Percentiles rank a stretch among this genome's conserved stretches.
phyloP scores from a whole-genome alignment of 306 rosid species.

The Aeschynomene evenia region DNA sequence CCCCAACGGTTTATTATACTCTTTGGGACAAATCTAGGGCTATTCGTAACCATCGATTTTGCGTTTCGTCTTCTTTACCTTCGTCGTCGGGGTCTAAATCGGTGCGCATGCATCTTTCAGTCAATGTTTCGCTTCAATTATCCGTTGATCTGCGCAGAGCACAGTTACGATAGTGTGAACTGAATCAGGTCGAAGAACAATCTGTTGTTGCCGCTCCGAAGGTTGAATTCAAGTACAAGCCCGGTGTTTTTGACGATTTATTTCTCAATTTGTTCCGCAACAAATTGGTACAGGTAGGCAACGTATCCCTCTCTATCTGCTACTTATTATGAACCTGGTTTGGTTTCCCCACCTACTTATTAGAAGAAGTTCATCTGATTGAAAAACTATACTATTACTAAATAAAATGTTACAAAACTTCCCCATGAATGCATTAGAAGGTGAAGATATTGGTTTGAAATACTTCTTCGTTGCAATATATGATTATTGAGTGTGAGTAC shows the following conservation, averaged over 20 bases:
- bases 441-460: neutral
- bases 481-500: constrained; percentile 7
- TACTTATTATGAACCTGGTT: neutral
- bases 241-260: constrained; percentile 60
- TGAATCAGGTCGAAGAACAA: constrained; percentile 42
- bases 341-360: too few species aligned
- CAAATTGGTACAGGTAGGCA: constrained; percentile 71
- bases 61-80: constrained; percentile 40
- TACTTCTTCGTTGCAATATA: neutral
- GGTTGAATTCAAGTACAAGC: constrained; percentile 54
- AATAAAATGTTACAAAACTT: too few species aligned
- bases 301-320: neutral
- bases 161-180: neutral
- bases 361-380: too few species aligned
- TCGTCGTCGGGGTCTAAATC: constrained; percentile 38
- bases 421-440: neutral
- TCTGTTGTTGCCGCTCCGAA: constrained; percentile 33
- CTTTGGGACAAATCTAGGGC: constrained; percentile 5
- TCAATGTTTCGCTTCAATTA: neutral
- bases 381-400: neutral
- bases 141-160: neutral
- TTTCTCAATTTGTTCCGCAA: constrained; percentile 73
- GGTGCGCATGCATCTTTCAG: constrained; percentile 32
- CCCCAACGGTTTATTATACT: constrained; percentile 8
- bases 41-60: constrained; percentile 28